Percentiles rank a stretch among this genome's conserved stretches.
Evolutionary conservation across 148 eudicot species (phyloP).

Genomic region (Arctostaphylos glauca): DNA sequence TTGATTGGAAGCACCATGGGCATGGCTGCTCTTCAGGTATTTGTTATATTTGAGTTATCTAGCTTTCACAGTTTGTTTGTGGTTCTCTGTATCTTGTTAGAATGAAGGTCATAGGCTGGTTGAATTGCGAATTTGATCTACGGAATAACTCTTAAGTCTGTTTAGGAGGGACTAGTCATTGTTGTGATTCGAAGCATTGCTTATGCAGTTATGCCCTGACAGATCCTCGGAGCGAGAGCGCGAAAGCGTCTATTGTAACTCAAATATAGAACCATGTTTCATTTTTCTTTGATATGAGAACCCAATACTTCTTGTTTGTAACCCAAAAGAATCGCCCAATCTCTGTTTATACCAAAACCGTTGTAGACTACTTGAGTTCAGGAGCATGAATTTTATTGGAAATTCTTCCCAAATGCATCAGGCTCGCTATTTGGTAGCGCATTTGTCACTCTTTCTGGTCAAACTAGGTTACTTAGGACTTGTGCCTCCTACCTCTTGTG

Average conservation of each 20-base stretch:
- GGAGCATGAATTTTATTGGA: neutral
- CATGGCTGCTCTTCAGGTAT: constrained; percentile 95
- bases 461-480: neutral
- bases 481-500: neutral
- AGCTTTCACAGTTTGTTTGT: neutral
- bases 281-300: neutral
- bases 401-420: neutral
- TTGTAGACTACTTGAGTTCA: neutral
- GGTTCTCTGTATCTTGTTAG: neutral
- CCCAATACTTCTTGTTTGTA: neutral
- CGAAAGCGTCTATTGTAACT: neutral
- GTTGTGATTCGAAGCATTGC: neutral
- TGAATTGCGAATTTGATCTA: neutral
- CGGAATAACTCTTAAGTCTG: neutral
- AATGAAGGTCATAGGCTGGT: neutral
- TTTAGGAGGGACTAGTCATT: neutral
- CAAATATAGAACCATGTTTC: neutral
- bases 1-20: constrained; percentile 76
- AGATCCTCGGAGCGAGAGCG: neutral
- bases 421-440: neutral
- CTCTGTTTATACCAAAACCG: neutral
- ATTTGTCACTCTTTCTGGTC: neutral
- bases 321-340: neutral
- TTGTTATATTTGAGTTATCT: constrained; percentile 1
- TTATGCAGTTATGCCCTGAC: neutral